These are phyloP conservation scores for Aspergillus neotritici DNA, from an alignment of 2,329 filamentous ascomycete genomes.

Conservation along the genomic window DNA sequence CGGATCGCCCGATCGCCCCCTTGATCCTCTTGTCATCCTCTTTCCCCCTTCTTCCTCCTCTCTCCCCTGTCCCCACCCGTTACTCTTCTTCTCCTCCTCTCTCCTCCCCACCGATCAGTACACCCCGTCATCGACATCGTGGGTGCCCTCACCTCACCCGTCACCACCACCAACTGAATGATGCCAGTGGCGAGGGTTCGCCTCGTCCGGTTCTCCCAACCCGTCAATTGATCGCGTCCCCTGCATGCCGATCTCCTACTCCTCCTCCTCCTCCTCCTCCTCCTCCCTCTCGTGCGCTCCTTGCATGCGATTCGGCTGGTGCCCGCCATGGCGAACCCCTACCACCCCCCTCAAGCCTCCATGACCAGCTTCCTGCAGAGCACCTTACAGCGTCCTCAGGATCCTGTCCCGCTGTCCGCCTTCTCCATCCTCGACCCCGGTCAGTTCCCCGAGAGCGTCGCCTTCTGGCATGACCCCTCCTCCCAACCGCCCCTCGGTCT, in stretches of 20 bases:
- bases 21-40: neutral
- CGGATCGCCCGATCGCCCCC: too few relatives aligned
- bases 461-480: constrained; percentile 39
- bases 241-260: constrained; percentile 11
- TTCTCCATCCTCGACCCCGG: constrained; percentile 32
- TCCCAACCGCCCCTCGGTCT: constrained; percentile 10
- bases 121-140: neutral
- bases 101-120: neutral
- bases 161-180: constrained; percentile 1
- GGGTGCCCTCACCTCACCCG: too few relatives aligned
- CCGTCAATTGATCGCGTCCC: constrained; percentile 10
- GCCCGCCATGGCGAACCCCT: constrained; percentile 27
- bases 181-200: constrained; percentile 10
- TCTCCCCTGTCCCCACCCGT: neutral
- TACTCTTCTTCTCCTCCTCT: neutral
- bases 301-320: constrained; percentile 16
- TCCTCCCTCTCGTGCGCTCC: constrained; percentile 3
- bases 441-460: constrained; percentile 39
- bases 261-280: too few relatives aligned
- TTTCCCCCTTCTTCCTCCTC: neutral
- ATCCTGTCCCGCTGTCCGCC: constrained; percentile 24
- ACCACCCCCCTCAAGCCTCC: constrained; percentile 25
- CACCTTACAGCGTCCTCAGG: constrained; percentile 21
- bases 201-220: constrained; percentile 7
- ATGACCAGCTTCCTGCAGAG: constrained; percentile 23